Evolutionary conservation across 1,284 basidiomycete species (phyloP).

Genomic region (Termitomyces sp.): DNA sequence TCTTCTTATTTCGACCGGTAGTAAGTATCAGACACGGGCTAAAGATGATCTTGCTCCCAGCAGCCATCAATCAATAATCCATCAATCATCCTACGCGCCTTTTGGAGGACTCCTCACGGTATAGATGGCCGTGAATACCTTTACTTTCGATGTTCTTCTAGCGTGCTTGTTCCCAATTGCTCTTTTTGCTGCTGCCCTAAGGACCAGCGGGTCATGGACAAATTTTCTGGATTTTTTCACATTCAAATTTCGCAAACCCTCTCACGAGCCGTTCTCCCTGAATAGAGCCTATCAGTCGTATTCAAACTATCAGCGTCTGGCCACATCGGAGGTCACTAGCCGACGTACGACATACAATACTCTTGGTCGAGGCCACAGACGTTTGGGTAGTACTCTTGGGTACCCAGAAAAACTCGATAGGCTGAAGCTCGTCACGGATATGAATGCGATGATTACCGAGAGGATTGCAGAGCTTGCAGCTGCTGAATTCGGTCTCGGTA

Average conservation of each 20-base stretch:
- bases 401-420: constrained; percentile 47
- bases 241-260: constrained; percentile 11
- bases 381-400: constrained; percentile 45
- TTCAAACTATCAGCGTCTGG: constrained; percentile 30
- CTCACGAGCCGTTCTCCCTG: constrained; percentile 29
- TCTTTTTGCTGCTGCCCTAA: constrained; percentile 26
- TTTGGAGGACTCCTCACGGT: not conserved
- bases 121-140: constrained; percentile 5
- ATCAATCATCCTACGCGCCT: not conserved
- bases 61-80: not conserved
- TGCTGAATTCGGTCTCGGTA: constrained; percentile 25
- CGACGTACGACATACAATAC: constrained; percentile 35
- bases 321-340: constrained; percentile 28
- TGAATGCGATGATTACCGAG: constrained; percentile 44
- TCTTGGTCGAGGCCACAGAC: constrained; percentile 37
- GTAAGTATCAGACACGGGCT: too few species aligned
- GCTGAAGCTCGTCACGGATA: constrained; percentile 37
- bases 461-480: constrained; percentile 41
- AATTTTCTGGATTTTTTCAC: constrained; percentile 23
- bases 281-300: constrained; percentile 34
- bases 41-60: too few species aligned
- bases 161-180: constrained; percentile 31
- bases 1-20: too few species aligned
- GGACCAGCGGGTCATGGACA: constrained; percentile 19
- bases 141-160: constrained; percentile 29